Base-by-base conservation (phyloP, 2,329 filamentous ascomycete species). In the Colletotrichum eleusines region DNA sequence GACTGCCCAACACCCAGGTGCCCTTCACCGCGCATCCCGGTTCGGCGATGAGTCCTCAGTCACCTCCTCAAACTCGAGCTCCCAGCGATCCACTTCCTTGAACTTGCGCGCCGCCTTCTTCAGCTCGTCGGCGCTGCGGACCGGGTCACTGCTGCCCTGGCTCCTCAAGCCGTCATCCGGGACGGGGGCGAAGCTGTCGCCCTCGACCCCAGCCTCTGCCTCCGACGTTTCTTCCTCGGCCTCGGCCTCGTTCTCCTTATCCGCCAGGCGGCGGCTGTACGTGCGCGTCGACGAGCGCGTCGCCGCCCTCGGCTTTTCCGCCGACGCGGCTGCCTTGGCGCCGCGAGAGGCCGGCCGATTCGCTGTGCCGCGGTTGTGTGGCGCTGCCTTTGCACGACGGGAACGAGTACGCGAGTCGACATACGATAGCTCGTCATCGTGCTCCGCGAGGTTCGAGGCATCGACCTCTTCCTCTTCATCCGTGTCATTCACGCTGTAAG, bases 61-160 rank as follows among this genome's bases (percentile, higher is more conserved):
- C 59, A 89, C 84, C 74, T 90, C 89, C 81, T 92, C 90, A 78
- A 88, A 92, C 61, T 89, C 88, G 72, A 92, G 80, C 80, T 90
- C 85, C 89, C 90, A 92, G 79, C 86, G 83, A 77, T 92, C 90
- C 50, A 92, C 90, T 79, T 92, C 90, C 77, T 87, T 85, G 75
- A 92, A 92, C 79, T 92, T 92, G 77, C 83, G 85, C 12, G 84
- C 84, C 50, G 89, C 88, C 60, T 84, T 82, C 79, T 87, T 88
- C 72, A 92, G 81, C 82, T 90, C 89, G 51, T 86, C 79, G 31
- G 85, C 81, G 58, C 85, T 77, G 8, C 81, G 78, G 59, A 78
- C 18, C 8, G 66, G 66, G 16, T 72, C 66, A 79, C 71, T 46
- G 51, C 61, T 69, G 18, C 74, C 74, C 70, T 73, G 38, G 64